Evolutionary conservation across 1,284 basidiomycete species (phyloP).

Genomic region (Pyrrhoderma lamaoense): DNA sequence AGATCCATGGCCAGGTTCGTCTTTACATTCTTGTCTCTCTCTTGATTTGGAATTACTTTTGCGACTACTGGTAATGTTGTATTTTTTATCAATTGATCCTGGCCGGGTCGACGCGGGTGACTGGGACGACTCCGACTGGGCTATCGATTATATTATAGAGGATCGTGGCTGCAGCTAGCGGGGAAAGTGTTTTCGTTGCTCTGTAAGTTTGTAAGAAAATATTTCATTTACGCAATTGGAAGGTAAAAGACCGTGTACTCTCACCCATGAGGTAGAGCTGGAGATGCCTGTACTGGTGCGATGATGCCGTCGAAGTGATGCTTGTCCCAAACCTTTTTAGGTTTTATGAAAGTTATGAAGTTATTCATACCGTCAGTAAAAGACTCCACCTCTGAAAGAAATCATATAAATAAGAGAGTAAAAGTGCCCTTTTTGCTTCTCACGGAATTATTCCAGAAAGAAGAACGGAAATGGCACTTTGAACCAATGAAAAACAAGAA

Average conservation of each 20-base stretch:
- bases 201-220: too few species aligned
- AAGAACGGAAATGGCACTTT: background rate
- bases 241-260: constrained; percentile 21
- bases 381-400: too few species aligned
- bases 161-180: constrained; percentile 44
- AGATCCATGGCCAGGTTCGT: constrained; percentile 39
- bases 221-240: constrained; percentile 1
- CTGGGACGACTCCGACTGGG: constrained; percentile 72
- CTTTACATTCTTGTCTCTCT: constrained; percentile 51
- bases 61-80: too few species aligned
- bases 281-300: constrained; percentile 65
- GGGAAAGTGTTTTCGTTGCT: constrained; percentile 45
- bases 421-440: too few species aligned
- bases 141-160: constrained; percentile 74
- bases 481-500: background rate
- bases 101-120: constrained; percentile 75
- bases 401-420: too few species aligned
- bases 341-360: too few species aligned
- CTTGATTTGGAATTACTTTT: too few species aligned
- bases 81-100: too few species aligned
- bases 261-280: constrained; percentile 66
- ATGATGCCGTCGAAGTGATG: constrained; percentile 69
- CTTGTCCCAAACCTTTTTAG: constrained; percentile 60
- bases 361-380: too few species aligned
- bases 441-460: too few species aligned